Conservation (phyloP, 129 eudicot species). For the Escallonia herrerae region DNA sequence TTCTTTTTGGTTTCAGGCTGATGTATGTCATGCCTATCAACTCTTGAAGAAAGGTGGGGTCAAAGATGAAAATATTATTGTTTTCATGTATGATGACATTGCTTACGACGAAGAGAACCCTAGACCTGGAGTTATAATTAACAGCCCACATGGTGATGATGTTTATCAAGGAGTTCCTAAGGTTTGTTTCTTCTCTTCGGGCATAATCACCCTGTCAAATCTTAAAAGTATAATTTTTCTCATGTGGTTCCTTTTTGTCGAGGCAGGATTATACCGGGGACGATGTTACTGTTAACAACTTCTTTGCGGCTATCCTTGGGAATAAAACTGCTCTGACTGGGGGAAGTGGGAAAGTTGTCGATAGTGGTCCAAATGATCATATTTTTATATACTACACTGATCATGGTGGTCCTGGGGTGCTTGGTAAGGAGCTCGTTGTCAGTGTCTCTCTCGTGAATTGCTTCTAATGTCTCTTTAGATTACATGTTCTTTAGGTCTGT, state of each 20-base stretch:
- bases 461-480: not conserved
- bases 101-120: conserved; percentile 83
- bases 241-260: conserved; percentile 14
- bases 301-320: conserved; percentile 82
- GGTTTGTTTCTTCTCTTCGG: conserved; percentile 28
- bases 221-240: conserved; percentile 14
- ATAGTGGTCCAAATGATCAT: conserved; percentile 91
- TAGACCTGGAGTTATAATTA: conserved; percentile 75
- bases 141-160: conserved; percentile 76
- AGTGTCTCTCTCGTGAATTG: not conserved
- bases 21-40: conserved; percentile 75
- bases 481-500: no score
- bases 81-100: conserved; percentile 94
- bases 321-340: conserved; percentile 67
- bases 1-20: conserved; percentile 36
- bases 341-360: conserved; percentile 88
- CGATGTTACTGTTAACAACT: conserved; percentile 64
- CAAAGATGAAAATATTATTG: conserved; percentile 82
- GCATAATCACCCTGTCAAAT: not conserved
- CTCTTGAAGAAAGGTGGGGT: conserved; percentile 76
- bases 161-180: conserved; percentile 92
- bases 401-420: conserved; percentile 98
- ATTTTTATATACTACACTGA: conserved; percentile 74
- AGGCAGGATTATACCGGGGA: conserved; percentile 81
- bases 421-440: conserved; percentile 44